phyloP scores from a whole-genome alignment of 2,329 filamentous ascomycete genomes.

The Boeremia exigua region DNA sequence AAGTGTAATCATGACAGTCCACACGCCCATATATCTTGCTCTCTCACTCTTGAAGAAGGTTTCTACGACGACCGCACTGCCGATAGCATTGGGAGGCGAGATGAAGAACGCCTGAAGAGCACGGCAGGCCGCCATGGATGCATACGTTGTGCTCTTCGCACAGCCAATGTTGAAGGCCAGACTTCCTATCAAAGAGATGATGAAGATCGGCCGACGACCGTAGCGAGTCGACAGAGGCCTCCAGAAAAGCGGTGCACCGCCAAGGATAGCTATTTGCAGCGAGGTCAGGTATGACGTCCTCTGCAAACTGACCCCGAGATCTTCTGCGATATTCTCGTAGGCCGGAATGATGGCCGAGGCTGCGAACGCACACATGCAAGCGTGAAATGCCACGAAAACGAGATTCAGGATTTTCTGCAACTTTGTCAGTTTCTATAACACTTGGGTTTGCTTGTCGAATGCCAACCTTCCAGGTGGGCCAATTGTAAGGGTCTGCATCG shows the following conservation, averaged over 20 bases:
- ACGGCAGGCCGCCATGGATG: slow-evolving; percentile 58
- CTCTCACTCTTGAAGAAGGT: slow-evolving; percentile 64
- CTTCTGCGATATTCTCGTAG: slow-evolving; percentile 59
- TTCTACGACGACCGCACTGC: slow-evolving; percentile 64
- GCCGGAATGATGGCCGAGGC: slow-evolving; percentile 62
- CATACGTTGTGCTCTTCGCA: slow-evolving; percentile 57
- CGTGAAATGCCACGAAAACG: slow-evolving; percentile 62
- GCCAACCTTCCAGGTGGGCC: slow-evolving; percentile 58
- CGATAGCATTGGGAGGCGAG: slow-evolving; percentile 60
- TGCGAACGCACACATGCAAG: slow-evolving; percentile 63
- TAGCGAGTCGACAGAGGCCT: slow-evolving; percentile 61
- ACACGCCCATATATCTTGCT: slow-evolving; percentile 63
- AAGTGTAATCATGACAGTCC: slow-evolving; percentile 60
- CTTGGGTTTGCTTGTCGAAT: neutral
- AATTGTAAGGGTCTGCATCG: slow-evolving; percentile 63
- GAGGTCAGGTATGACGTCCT: slow-evolving; percentile 61
- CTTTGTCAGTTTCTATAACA: neutral
- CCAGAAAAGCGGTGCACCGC: slow-evolving; percentile 63
- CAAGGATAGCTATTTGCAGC: slow-evolving; percentile 62
- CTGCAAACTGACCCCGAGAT: slow-evolving; percentile 58
- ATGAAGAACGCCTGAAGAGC: slow-evolving; percentile 64
- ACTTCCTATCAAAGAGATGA: slow-evolving; percentile 58
- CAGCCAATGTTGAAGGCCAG: slow-evolving; percentile 61
- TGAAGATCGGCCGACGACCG: slow-evolving; percentile 62
- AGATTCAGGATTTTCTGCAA: slow-evolving; percentile 60